phyloP scores from a whole-genome alignment of 176 grass and related monocot species.

The Alopecurus myosuroides region DNA sequence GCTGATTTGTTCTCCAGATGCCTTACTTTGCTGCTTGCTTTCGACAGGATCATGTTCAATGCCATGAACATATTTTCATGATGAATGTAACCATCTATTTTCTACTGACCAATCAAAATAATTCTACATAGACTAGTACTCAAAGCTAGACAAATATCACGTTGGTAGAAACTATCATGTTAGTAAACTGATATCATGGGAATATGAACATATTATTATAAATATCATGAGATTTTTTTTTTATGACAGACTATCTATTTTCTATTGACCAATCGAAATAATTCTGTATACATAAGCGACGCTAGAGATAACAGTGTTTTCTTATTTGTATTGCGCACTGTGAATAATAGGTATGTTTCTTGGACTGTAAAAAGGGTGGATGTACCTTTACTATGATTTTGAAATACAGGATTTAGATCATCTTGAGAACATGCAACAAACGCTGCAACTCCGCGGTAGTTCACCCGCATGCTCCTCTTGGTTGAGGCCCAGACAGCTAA shows the following conservation, averaged over 20 bases:
- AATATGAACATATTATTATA: too few relatives aligned
- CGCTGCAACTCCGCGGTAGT: not conserved
- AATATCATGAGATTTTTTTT: too few relatives aligned
- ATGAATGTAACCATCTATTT: too few relatives aligned
- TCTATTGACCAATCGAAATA: not conserved
- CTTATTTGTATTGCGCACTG: not conserved
- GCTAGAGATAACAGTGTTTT: not conserved
- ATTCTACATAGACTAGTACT: too few relatives aligned
- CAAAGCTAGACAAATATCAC: too few relatives aligned
- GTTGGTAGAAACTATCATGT: too few relatives aligned
- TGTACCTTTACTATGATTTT: slow-evolving; percentile 24
- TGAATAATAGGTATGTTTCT: not conserved
- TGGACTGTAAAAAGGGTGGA: not conserved
- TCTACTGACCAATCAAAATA: too few relatives aligned
- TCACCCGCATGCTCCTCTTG: not conserved
- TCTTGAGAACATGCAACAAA: slow-evolving; percentile 3
- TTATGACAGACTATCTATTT: not conserved
- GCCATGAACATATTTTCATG: too few relatives aligned
- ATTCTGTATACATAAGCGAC: not conserved
- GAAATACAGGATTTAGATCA: not conserved
- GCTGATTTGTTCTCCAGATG: not conserved
- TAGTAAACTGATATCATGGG: too few relatives aligned
- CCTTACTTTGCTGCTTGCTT: not conserved
- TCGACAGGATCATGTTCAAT: not conserved
- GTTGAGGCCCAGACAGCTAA: not conserved